phyloP scores from a whole-genome alignment of 2,329 filamentous ascomycete species.

The Dactylellina parvicollis region DNA sequence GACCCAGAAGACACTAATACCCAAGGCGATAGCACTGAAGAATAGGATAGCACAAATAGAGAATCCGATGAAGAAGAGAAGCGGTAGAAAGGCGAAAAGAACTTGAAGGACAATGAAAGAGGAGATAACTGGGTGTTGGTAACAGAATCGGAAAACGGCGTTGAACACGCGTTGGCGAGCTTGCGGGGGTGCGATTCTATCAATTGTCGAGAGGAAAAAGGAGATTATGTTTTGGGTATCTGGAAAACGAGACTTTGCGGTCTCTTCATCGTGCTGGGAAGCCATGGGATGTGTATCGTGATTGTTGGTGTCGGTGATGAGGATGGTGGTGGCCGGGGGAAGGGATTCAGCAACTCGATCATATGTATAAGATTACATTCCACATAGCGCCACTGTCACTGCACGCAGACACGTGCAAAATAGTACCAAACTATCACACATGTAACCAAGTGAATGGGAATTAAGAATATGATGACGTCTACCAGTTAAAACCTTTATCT shows the following conservation, averaged over 20 bases:
- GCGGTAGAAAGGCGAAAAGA: slow-evolving; percentile 32
- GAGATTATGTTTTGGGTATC: slow-evolving; percentile 49
- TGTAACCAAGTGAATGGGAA: neutral
- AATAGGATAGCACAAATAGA: slow-evolving; percentile 23
- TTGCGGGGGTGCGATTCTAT: slow-evolving; percentile 25
- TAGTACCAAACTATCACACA: neutral
- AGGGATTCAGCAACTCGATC: neutral
- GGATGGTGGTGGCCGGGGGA: neutral
- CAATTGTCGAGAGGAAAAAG: slow-evolving; percentile 29
- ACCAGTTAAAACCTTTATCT: slow-evolving; percentile 14
- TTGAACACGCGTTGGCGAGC: slow-evolving; percentile 16
- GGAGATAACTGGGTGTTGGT: slow-evolving; percentile 38
- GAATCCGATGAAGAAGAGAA: slow-evolving; percentile 37
- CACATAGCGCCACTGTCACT: neutral
- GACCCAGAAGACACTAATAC: slow-evolving; percentile 38
- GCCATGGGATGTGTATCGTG: slow-evolving; percentile 8
- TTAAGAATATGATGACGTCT: neutral
- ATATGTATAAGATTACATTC: neutral
- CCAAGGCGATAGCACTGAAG: slow-evolving; percentile 14
- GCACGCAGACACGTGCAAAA: neutral
- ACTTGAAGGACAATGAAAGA: slow-evolving; percentile 34
- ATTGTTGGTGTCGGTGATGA: neutral
- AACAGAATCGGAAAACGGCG: slow-evolving; percentile 28
- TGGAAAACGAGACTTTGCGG: neutral
- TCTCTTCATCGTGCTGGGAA: neutral